Base-by-base conservation (phyloP, 768 basidiomycete species). In the Mycena galericulata region DNA sequence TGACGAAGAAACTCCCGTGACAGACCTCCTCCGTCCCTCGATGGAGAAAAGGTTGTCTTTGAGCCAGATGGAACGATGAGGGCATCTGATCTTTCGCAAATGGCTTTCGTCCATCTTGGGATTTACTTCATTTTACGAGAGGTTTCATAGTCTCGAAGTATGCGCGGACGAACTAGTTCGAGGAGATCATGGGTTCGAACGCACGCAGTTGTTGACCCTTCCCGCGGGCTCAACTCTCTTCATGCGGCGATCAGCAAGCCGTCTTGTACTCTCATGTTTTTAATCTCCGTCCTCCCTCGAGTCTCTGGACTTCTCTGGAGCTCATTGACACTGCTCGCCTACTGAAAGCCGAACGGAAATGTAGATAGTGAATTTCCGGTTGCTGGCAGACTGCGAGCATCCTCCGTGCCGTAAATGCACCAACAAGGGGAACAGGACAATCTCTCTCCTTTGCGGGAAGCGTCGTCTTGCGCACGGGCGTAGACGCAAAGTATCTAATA, bases 231-330 rank as follows among this genome's bases (percentile, higher is more conserved):
- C 14, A 36, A 22, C 45, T 43, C 45, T 38, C 50, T 34, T 27
- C 34, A 30, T n/a, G 18, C 46, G 32, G 32, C 20, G 41, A 43
- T 34, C 24, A 32, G 30, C n/a, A 50, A 26, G 47, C 30, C 26
- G 30, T 54, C 27, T 24, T 17, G 0, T 22, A 0, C 40, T 61
- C 41, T 46, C 49, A 51, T 40, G 56, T 30, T 30, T 68, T 68
- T 68, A 57, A 68, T 68, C 49, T 68, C 67, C 61, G 56, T 68
- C 63, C 45, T 17, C 34, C 15, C 17, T 12, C 15, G 3, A 36
- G 7, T 20, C 11, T 27, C 22, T 24, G 14, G 18, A 14, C 27
- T n/a, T n/a, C 26, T 46, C 18, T 40, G 50, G 22, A 53, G 29
- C 53, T 56, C 24, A n/a, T 10, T 27, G 41, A 7, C 18, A n/a